These are phyloP conservation scores for Hymenoscyphus linearis DNA, from an alignment of 2,329 filamentous ascomycete species.

Conservation along the genomic window DNA sequence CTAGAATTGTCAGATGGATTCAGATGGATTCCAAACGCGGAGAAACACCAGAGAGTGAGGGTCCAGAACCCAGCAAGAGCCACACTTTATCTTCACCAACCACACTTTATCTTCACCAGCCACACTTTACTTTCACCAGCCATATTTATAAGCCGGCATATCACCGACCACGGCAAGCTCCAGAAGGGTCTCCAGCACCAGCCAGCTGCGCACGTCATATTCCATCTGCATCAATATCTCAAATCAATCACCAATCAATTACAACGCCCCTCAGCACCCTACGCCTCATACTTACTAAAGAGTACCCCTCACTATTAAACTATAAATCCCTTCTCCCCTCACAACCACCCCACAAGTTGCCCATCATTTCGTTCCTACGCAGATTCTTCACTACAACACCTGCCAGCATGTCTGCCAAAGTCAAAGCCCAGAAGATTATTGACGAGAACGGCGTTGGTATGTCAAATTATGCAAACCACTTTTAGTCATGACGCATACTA, in stretches of 20 bases:
- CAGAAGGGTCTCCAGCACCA: not conserved
- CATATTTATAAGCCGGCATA: not conserved
- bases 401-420: constrained; percentile 73
- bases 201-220: not conserved
- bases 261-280: not conserved
- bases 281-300: not conserved
- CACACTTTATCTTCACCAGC: no score
- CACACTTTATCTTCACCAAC: no score
- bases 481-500: constrained; percentile 3
- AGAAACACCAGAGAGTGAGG: no score
- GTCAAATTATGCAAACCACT: constrained; percentile 29
- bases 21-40: no score
- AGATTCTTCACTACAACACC: constrained; percentile 64
- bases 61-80: no score
- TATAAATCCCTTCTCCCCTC: constrained; percentile 6
- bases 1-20: not conserved
- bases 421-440: constrained; percentile 81
- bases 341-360: constrained; percentile 20
- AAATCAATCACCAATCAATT: constrained; percentile 1
- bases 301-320: not conserved
- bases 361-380: constrained; percentile 61
- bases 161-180: not conserved
- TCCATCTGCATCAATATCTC: not conserved
- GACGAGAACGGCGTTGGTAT: constrained; percentile 80
- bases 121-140: not conserved